phyloP scores from a whole-genome alignment of 2,329 filamentous ascomycete species.

The Alternaria sp. region DNA sequence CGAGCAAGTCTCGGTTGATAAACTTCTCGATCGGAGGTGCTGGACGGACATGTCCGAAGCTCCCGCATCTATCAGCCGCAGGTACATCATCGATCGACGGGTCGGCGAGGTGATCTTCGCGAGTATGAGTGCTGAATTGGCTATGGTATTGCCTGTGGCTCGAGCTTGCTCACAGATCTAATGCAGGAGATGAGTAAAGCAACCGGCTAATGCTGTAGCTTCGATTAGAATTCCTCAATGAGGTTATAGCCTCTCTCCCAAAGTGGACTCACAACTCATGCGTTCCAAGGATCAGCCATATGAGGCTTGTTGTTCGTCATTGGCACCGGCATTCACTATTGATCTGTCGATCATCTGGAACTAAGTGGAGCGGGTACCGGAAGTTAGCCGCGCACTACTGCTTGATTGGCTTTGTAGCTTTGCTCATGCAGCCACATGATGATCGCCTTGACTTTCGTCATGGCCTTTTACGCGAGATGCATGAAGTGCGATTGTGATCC shows the following conservation, averaged over 20 bases:
- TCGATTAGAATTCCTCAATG: neutral
- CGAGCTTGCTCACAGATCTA: conserved; percentile 6
- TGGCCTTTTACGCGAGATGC: neutral
- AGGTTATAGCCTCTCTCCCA: conserved; percentile 4
- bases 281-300: neutral
- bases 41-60: neutral
- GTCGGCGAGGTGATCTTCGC: conserved; percentile 13
- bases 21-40: neutral
- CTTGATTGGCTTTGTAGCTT: neutral
- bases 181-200: neutral
- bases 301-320: conserved; percentile 23
- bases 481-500: neutral
- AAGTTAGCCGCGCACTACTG: neutral
- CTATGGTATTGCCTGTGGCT: conserved; percentile 1
- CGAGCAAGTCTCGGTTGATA: conserved; percentile 4
- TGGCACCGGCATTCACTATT: conserved; percentile 7
- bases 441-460: conserved; percentile 11
- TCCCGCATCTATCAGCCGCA: neutral
- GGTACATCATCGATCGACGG: conserved; percentile 16
- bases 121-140: neutral
- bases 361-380: conserved; percentile 8
- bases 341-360: conserved; percentile 23
- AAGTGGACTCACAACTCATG: conserved; percentile 8
- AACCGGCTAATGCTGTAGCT: conserved; percentile 9
- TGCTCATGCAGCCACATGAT: conserved; percentile 13